Percentiles rank a stretch among this genome's conserved stretches.
These are phyloP conservation scores for Tetramitus jugosus DNA, from an alignment of 208 protist species.

Conservation along the genomic window DNA sequence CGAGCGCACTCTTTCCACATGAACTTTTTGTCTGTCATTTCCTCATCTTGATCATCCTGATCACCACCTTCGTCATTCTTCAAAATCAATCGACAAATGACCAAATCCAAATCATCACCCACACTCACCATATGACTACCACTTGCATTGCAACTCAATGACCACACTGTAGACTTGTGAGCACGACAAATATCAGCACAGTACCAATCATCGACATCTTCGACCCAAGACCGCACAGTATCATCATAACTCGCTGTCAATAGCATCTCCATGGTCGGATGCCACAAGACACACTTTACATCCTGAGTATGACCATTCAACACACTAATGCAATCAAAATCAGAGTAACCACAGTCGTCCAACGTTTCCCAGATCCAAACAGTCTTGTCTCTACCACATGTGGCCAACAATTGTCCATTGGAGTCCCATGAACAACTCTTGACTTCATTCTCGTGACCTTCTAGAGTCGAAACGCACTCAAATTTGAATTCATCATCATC, in stretches of 20 bases:
- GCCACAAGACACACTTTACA: conserved; percentile 72
- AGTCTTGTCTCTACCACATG: conserved; percentile 69
- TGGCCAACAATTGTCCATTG: conserved; percentile 57
- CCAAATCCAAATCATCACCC: neutral
- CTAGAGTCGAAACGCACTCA: conserved; percentile 11
- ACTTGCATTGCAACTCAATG: conserved; percentile 50
- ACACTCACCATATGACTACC: neutral
- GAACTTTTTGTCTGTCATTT: neutral
- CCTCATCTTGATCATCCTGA: neutral
- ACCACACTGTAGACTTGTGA: conserved; percentile 71
- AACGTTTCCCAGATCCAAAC: conserved; percentile 71
- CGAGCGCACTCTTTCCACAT: neutral
- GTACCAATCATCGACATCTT: conserved; percentile 71
- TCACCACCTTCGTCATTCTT: too few relatives aligned
- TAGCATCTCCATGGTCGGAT: conserved; percentile 47
- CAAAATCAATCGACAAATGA: neutral
- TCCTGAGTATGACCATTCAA: conserved; percentile 74
- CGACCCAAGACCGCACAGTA: conserved; percentile 56
- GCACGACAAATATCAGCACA: conserved; percentile 58
- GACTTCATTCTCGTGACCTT: conserved; percentile 80
- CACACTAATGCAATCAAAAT: conserved; percentile 71
- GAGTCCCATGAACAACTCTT: conserved; percentile 73
- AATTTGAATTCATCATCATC: neutral
- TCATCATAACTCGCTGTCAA: conserved; percentile 67
- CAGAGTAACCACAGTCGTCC: conserved; percentile 6